These are phyloP conservation scores for Russula lepida DNA, from an alignment of 768 basidiomycete genomes.

Conservation along the genomic window DNA sequence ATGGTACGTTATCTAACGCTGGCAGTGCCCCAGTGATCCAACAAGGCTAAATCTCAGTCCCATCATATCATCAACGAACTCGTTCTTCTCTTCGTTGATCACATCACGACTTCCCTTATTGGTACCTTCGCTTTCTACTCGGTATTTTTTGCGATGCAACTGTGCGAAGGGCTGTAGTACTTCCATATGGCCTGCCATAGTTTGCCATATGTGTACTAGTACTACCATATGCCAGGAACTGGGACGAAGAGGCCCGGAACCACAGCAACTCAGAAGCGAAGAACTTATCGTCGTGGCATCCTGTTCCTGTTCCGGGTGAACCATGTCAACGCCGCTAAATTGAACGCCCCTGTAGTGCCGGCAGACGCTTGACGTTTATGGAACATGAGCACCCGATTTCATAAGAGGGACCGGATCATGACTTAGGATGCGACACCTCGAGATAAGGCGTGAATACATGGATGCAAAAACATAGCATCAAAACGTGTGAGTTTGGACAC, in stretches of 20 bases:
- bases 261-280: background rate
- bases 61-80: slow-evolving; percentile 1
- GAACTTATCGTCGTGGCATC: background rate
- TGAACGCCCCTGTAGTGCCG: background rate
- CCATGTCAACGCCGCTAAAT: slow-evolving; percentile 1
- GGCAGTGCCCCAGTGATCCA: background rate
- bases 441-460: background rate
- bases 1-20: background rate
- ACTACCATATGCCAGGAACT: background rate
- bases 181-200: background rate
- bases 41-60: slow-evolving; percentile 5
- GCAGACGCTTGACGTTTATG: background rate
- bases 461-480: background rate
- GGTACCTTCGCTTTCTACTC: background rate
- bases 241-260: background rate
- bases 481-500: background rate
- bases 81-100: slow-evolving; percentile 9
- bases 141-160: background rate
- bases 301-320: background rate
- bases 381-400: background rate
- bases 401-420: background rate
- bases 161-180: background rate
- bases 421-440: background rate
- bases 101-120: background rate
- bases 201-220: background rate